Evolutionary conservation across 2,329 filamentous ascomycete species (phyloP), one percentile per base, ranked within the genome.

Genomic region (Fusarium sulawesiense): DNA sequence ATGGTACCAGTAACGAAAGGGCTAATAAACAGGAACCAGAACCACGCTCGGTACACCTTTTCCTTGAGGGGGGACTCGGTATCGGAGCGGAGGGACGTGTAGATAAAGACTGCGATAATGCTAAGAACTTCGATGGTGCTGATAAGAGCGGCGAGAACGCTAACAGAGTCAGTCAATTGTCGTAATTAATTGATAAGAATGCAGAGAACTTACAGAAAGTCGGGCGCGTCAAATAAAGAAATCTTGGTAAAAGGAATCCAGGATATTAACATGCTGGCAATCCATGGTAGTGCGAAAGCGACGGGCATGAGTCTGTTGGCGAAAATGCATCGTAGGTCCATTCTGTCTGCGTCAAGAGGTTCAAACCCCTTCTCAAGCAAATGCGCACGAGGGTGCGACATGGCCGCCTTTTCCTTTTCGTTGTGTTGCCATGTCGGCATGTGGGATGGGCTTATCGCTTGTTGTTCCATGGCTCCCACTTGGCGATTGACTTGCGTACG

Each of bases 91-190:
- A 68, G 27, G 27, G 64, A 60, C 0, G 59, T 57, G 51, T 55
- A 71, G 48, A 70, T 57, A 32, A 68, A 70, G 48, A 70, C 67
- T 13, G 25, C 46, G 34, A 34, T 16, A 18, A 70, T 70, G 44
- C 67, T 71, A n/a, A 70, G 57, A 13, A 68, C 67, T 30, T 70
- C 68, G 5, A 70, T 11, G 23, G 68, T 68, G 59, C 67, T 70
- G 16, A 71, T 47, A 2, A 45, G 10, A 4, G 62, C 67, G 2
- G 67, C 68, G 42, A 70, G 23, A 16, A 67, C 41, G 7, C 68
- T 70, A 7, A 1, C 10, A 3, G n/a, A 2, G 42, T 70, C 29
- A 71, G 64, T 6, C 10, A 29, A 11, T 23, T 8, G 16, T 34
- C 32, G 32, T 8, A 34, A 18, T 34, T 34, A 34, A 34, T 34